Conservation (phyloP, 1,284 basidiomycete species). For the Acaromyces ingoldii region DNA sequence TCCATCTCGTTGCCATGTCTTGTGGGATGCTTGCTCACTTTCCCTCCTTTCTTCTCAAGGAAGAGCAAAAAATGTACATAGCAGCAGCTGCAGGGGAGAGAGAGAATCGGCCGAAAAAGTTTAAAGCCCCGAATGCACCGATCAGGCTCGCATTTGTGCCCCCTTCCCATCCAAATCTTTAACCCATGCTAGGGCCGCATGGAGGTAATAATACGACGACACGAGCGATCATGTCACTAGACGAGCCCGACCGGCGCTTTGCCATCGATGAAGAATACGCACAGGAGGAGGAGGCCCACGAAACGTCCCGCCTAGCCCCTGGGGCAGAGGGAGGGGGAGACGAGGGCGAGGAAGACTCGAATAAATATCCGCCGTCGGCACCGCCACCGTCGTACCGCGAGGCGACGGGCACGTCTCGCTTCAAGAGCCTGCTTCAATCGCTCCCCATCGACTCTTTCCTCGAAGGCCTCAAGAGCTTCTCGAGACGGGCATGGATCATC, state of each 20-base stretch:
- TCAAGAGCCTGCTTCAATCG: constrained; percentile 24
- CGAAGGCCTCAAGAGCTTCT: not conserved
- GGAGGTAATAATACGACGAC: not conserved
- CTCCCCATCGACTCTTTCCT: constrained; percentile 18
- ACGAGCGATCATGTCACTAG: no score
- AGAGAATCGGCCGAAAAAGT: no score
- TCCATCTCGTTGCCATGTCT: no score
- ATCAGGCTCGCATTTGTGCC: not conserved
- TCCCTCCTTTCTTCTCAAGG: not conserved
- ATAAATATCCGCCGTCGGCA: constrained; percentile 29
- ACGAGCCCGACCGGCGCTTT: constrained; percentile 23
- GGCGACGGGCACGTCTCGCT: constrained; percentile 17
- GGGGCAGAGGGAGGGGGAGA: no score
- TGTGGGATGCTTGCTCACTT: no score
- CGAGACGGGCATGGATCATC: not conserved
- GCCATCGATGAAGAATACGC: constrained; percentile 32
- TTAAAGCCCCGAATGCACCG: not conserved
- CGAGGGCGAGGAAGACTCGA: constrained; percentile 9
- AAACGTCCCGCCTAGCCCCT: not conserved
- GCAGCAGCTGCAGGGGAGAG: not conserved
- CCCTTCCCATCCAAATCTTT: not conserved
- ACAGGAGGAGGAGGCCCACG: constrained; percentile 12
- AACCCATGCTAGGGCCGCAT: not conserved
- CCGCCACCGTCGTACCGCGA: constrained; percentile 37
- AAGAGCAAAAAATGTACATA: not conserved